Evolutionary conservation across 2,329 filamentous ascomycete species (phyloP), one percentile per base, ranked within the genome.

Genomic region (Scleromitrula shiraiana): DNA sequence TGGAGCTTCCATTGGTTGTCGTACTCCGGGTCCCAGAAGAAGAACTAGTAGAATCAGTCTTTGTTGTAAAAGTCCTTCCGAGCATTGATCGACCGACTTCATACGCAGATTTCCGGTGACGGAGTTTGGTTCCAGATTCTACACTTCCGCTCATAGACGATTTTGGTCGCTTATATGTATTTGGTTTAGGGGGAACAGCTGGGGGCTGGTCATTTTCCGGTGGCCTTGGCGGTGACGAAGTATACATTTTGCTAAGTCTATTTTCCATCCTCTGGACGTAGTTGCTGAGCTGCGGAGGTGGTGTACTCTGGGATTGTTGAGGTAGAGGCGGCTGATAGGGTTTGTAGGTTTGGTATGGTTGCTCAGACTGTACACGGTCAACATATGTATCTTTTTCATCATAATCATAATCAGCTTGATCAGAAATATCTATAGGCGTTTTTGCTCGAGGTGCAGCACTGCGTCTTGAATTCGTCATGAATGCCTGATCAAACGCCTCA

Each of bases 181-280:
- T 64, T 41, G 68, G 71, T 63, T 81, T 82, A 7, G 76, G 77
- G 2, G 62, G 62, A 14, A 62, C 60, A 41, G 52, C 45, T 10
- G 62, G 61, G 35, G 55, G 45, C 27, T 33, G 19, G 17, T 57
- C 58, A 33, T 55, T 51, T 12, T 54, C 50, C 6, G 56, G 54
- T 8, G 45, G 46, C 6, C 45, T n/a, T n/a, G n/a, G 45, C 9
- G 55, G 50, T 5, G 32, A 26, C 36, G 50, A 60, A 7, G 51
- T 46, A 41, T 63, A 58, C 57, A 62, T 62, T 45, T 62, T 60
- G 27, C 53, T 63, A 33, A 96, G 68, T 29, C 88, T 80, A 55
- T 78, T 85, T 64, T 97, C 91, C 89, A 97, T 96, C 41, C 89
- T 79, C 59, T 93, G 81, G 4, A 95, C 88, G 60, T 96, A 96